Evolutionary conservation across 306 rosid species (phyloP), one percentile per base, ranked within the genome.

Genomic region (Malus orientalis): DNA sequence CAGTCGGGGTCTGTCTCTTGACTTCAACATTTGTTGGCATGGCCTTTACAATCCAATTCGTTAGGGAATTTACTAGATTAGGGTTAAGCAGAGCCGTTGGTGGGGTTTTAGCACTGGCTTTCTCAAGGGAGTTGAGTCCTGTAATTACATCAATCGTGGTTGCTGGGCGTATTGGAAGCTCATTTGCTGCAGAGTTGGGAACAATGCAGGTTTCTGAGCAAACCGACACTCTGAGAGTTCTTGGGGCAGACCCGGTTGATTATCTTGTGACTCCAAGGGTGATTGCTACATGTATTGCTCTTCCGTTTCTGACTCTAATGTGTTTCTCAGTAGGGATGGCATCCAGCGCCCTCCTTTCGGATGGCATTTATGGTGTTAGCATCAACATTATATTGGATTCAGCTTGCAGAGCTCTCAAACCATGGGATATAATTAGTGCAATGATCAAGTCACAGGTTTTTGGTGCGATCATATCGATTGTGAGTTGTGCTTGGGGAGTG

Each of bases 191-290:
- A 44, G 99, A 95, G 73, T 84, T 95, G 36, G 99, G 99, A 78
- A 95, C 99, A 64, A 95, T 95, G 99, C 99, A 95, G 86, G 99
- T 95, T 76, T 92, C 99, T 8, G 99, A 95, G 81, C 98, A 92
- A 85, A 95, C 91, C 15, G 98, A 95, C 78, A 90, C 93, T 22
- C 78, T 95, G 78, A 83, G 99, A 85, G 97, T 95, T 79, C 96
- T 92, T 54, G 98, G 99, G 53, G 77, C 99, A 16, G 88, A 91
- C 74, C 98, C 97, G 0, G 93, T 95, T 20, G 98, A 95, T 82
- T 92, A 95, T 75, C 96, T 95, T n/a, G 92, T 95, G 66, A 89
- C 96, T 0, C 99, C 99, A 12, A 88, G 98, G 80, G 98, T 95
- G 62, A 75, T 95, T 6, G 97, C 98, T 5, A 77, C 95, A 42